Base-by-base conservation (phyloP, 2,329 filamentous ascomycete species). In the Colletotrichum chlorophyti region DNA sequence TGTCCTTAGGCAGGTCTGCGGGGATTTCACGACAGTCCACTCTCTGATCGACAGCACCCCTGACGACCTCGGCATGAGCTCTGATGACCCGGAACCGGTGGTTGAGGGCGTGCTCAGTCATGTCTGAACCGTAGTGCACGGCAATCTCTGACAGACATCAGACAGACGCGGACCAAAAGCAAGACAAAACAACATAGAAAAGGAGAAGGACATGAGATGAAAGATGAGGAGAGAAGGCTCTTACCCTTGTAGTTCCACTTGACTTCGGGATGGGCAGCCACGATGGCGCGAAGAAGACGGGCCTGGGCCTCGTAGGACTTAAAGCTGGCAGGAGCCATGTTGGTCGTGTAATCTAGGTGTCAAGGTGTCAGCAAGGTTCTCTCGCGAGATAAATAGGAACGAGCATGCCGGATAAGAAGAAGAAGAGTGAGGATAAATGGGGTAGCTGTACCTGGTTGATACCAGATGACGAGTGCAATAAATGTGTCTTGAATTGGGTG, bases 211-310 rank as follows among this genome's bases (percentile, higher is more conserved):
- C 12, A 40, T 21, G 6, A 12, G 23, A 23, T 26, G 29, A n/a
- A 47, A 9, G 14, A 48, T 27, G 43, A 19, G 9, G 29, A 12
- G 37, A 35, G 11, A 47, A 46, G 40, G 40, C 29, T 42, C 83
- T 74, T 79, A 89, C 86, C 84, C 66, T 81, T 83, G 69, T 83
- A 87, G 68, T 88, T 84, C 50, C 87, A 80, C 61, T 81, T 84
- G 0, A 83, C 66, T 0, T 75, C 74, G 0, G 80, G 80, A 51
- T 83, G 78, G 3, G 84, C 83, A 0, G 85, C 86, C 1, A 89
- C 73, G 21, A 88, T 80, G 5, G 86, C 85, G 2, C 84, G 81
- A 3, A 88, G 75, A 31, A 89, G 80, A 41, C 86, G 84, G 17
- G 80, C 79, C 63, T 85, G 83, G 0, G 82, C 77, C 69, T 88